phyloP scores from a whole-genome alignment of 306 rosid genomes.

The Prunus davidiana region DNA sequence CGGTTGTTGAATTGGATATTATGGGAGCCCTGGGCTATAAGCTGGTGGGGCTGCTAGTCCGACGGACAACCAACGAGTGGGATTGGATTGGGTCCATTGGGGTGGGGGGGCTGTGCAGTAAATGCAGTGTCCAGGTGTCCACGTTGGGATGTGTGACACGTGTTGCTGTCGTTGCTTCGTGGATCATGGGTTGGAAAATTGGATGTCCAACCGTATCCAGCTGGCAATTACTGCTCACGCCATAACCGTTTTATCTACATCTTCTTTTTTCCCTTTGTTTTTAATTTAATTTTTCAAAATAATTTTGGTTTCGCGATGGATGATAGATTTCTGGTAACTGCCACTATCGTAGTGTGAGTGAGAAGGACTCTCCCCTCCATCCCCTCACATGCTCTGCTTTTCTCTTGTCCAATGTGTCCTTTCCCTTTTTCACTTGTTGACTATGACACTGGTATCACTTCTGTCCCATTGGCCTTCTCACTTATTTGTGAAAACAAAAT shows the following conservation, averaged over 20 bases:
- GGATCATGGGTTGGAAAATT: neutral
- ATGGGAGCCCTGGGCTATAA: neutral
- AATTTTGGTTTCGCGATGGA: neutral
- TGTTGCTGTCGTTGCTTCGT: slow-evolving; percentile 13
- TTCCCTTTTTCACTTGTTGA: neutral
- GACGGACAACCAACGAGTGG: neutral
- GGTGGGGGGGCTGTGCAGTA: neutral
- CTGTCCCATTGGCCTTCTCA: neutral
- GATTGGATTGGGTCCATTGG: neutral
- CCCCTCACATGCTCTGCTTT: neutral
- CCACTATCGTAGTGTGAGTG: neutral
- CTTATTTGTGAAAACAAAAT: too few species aligned
- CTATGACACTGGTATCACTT: neutral
- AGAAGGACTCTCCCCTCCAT: neutral
- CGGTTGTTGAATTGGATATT: neutral
- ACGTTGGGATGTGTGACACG: slow-evolving; percentile 41
- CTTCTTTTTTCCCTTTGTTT: too few species aligned
- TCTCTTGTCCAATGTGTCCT: neutral
- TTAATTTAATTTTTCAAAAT: too few species aligned
- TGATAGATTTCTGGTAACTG: neutral
- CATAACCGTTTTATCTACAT: slow-evolving; percentile 27
- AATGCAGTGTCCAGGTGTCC: slow-evolving; percentile 22
- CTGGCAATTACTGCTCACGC: slow-evolving; percentile 39
- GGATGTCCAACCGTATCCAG: slow-evolving; percentile 36
- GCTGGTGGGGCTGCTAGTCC: too few species aligned